Percentiles rank a stretch among this genome's conserved stretches.
These are phyloP conservation scores for Aphanomyces stellatus DNA, from an alignment of 352 stramenopile species.

Conservation along the genomic window DNA sequence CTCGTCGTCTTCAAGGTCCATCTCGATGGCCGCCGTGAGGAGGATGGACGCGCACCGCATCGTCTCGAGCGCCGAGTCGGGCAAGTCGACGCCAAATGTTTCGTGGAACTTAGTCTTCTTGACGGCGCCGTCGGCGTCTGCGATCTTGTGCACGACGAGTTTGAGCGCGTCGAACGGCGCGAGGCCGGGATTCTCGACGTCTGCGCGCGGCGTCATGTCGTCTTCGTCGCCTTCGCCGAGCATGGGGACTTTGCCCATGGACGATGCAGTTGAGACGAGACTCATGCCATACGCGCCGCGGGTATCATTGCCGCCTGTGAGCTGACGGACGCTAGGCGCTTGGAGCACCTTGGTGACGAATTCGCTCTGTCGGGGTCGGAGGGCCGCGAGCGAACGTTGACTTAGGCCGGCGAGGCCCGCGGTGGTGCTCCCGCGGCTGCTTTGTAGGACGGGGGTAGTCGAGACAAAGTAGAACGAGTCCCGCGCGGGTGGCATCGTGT, in stretches of 20 bases:
- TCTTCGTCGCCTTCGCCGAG: not conserved
- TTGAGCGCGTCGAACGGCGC: not conserved
- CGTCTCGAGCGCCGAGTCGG: not conserved
- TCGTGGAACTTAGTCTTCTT: not conserved
- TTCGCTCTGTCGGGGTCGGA: not conserved
- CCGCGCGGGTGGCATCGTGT: no score
- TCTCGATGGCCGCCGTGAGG: not conserved
- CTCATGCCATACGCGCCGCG: not conserved
- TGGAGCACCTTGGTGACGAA: not conserved
- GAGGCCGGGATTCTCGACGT: not conserved
- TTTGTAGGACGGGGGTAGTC: no score
- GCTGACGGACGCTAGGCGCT: not conserved
- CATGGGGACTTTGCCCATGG: not conserved
- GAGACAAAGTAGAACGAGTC: no score
- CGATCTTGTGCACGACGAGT: not conserved
- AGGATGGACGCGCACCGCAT: not conserved
- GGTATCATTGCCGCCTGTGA: not conserved
- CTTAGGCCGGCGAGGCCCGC: not conserved
- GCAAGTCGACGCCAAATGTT: not conserved
- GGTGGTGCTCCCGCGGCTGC: no score
- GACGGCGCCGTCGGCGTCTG: not conserved
- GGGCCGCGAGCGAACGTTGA: not conserved
- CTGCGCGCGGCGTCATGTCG: no score
- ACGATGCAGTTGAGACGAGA: not conserved
- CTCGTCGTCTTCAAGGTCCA: not conserved